Evolutionary conservation across 495 filamentous ascomycete species (phyloP), one percentile per base, ranked within the genome.

Genomic region (Choiromyces venosus): DNA sequence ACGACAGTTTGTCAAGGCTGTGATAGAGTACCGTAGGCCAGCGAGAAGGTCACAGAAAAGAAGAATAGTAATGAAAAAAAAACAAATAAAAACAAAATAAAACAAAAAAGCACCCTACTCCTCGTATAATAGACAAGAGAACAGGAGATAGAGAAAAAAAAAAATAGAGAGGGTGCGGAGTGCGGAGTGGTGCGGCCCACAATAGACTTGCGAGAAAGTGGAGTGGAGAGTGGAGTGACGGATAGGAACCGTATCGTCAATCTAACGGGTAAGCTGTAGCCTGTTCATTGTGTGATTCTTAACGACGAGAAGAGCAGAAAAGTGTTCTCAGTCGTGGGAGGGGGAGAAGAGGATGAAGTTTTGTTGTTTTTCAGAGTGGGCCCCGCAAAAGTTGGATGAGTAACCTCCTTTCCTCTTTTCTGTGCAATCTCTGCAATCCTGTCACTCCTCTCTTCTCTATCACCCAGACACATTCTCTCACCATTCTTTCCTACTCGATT

Each of bases 271-370:
- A 65, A 37, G 65, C 37, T 37, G 74, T 52, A 68, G 66, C 66
- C 66, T 77, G 74, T 69, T 77, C 75, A 77, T 77, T 77, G 75
- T 61, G 75, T 76, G 75, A 76, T 77, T 56, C 66, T 67, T 66
- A 64, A 67, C 52, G 67, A 72, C 68, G 25, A 61, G 76, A 52
- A 37, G 73, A 71, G 46, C 14, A 66, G 52, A 67, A 76, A 56
- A 66, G 56, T 72, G 46, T 68, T 35, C 33, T 72, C n/a, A 4
- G 25, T 72, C 46, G 73, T 56, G 65, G 65, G 37, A 64, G 69
- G 61, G 74, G 74, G 72, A 18, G 19, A n/a, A 16, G n/a, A 42
- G 69, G 29, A 67, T 69, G 71, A 37, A 65, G 75, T 77, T 77
- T 77, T 77, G 75, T 76, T 72, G 21, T 75, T 64, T 76, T 40